Evolutionary conservation across 1,284 basidiomycete genomes (phyloP).

Genomic region (Phellopilus nigrolimitatus): DNA sequence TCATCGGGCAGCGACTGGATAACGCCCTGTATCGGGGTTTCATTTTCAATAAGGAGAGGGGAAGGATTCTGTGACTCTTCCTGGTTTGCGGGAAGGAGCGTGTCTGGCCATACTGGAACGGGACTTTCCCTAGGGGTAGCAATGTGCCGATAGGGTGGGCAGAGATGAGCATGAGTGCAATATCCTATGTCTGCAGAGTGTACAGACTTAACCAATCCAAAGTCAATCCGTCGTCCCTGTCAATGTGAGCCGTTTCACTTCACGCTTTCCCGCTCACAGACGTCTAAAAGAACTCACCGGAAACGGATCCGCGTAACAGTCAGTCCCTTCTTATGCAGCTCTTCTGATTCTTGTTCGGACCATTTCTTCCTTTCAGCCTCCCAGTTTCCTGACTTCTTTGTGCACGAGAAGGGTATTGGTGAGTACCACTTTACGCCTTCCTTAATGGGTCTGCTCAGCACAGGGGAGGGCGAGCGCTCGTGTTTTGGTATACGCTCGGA

Average conservation of each 20-base stretch:
- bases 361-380: conserved; percentile 6
- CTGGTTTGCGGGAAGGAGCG: conserved; percentile 6
- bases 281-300: conserved; percentile 3
- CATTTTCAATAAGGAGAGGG: background rate
- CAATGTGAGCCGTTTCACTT: background rate
- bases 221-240: conserved; percentile 17
- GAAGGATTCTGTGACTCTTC: background rate
- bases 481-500: conserved; percentile 4
- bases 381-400: background rate
- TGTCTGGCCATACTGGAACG: conserved; percentile 17
- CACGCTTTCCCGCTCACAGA: background rate
- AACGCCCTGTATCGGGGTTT: background rate
- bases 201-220: conserved; percentile 19
- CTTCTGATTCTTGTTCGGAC: conserved; percentile 3
- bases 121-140: conserved; percentile 11
- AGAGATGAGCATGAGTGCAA: background rate
- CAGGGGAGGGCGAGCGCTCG: conserved; percentile 15
- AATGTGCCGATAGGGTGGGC: background rate
- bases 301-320: conserved; percentile 5
- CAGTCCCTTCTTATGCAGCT: conserved; percentile 8
- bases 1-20: background rate
- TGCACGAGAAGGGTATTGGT: conserved; percentile 13
- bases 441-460: background rate
- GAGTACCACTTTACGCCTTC: conserved; percentile 8
- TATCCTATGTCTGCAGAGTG: background rate